These are phyloP conservation scores for Nakazawaea pomicola DNA, from an alignment of 805 yeast species.

Conservation along the genomic window DNA sequence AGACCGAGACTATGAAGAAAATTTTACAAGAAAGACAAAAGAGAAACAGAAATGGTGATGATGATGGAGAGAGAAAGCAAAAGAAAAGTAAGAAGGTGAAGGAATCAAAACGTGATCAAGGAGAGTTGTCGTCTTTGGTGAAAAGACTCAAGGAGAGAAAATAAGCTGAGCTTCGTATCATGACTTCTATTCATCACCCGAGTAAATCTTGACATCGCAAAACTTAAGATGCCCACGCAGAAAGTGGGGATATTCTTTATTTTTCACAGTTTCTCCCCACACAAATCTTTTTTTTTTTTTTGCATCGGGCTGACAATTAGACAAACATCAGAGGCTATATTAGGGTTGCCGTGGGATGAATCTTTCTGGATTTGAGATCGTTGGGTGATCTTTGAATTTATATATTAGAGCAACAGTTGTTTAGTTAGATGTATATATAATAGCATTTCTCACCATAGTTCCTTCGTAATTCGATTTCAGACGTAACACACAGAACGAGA, in stretches of 20 bases:
- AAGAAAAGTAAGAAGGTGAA: constrained; percentile 11
- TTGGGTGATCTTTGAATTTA: too few relatives aligned
- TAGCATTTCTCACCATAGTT: too few relatives aligned
- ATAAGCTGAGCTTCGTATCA: too few relatives aligned
- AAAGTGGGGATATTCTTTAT: too few relatives aligned
- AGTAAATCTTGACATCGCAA: too few relatives aligned
- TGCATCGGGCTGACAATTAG: too few relatives aligned
- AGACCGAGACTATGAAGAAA: constrained; percentile 81
- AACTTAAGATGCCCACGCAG: not conserved
- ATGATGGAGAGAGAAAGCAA: constrained; percentile 4
- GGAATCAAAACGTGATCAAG: not conserved
- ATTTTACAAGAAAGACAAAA: constrained; percentile 71
- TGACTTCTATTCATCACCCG: too few relatives aligned
- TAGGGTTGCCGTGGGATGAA: not conserved
- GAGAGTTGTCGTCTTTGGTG: constrained; percentile 1
- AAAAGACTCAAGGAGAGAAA: too few relatives aligned
- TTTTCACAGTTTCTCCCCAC: too few relatives aligned
- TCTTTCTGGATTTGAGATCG: not conserved
- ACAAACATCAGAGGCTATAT: not conserved
- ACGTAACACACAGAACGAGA: not conserved
- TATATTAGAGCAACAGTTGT: too few relatives aligned
- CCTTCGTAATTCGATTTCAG: too few relatives aligned
- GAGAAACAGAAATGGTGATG: constrained; percentile 26
- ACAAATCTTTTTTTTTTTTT: too few relatives aligned
- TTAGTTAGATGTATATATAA: not conserved